Evolutionary conservation across 2,329 filamentous ascomycete genomes (phyloP).

Genomic region (Aspergillus hortae): DNA sequence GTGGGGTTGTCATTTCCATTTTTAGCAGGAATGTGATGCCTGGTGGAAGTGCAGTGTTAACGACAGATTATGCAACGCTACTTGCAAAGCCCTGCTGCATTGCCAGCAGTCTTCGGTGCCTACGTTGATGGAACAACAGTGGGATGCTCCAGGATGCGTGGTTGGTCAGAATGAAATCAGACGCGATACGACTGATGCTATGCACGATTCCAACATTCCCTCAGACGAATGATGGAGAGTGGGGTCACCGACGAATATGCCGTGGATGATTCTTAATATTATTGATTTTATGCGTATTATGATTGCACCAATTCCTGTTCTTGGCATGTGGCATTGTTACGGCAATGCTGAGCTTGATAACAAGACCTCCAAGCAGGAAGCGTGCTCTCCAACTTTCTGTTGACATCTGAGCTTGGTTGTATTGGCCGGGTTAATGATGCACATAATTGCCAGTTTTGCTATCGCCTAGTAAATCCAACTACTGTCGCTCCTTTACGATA

Average conservation of each 20-base stretch:
- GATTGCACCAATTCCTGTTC: constrained; percentile 2
- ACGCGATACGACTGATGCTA: constrained; percentile 9
- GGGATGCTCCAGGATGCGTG: constrained; percentile 5
- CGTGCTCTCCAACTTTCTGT: neutral
- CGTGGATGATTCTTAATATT: constrained; percentile 7
- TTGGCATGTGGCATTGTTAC: constrained; percentile 11
- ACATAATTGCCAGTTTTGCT: neutral
- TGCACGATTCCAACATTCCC: constrained; percentile 10
- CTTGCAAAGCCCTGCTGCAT: neutral
- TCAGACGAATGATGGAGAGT: constrained; percentile 11
- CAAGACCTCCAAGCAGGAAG: neutral
- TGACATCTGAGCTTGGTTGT: neutral
- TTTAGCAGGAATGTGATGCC: constrained; percentile 6
- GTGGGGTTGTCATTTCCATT: neutral
- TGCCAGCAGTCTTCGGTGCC: constrained; percentile 6
- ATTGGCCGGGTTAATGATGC: neutral
- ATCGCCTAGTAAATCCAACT: constrained; percentile 5
- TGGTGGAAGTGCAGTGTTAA: constrained; percentile 4
- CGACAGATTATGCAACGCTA: neutral
- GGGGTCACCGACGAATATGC: constrained; percentile 12
- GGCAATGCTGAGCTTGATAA: constrained; percentile 6
- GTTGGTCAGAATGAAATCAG: constrained; percentile 7
- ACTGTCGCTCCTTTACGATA: constrained; percentile 3
- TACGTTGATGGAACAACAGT: constrained; percentile 7
- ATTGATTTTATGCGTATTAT: constrained; percentile 9